Evolutionary conservation across 2,329 filamentous ascomycete species (phyloP).

Genomic region (Fusarium siculi): DNA sequence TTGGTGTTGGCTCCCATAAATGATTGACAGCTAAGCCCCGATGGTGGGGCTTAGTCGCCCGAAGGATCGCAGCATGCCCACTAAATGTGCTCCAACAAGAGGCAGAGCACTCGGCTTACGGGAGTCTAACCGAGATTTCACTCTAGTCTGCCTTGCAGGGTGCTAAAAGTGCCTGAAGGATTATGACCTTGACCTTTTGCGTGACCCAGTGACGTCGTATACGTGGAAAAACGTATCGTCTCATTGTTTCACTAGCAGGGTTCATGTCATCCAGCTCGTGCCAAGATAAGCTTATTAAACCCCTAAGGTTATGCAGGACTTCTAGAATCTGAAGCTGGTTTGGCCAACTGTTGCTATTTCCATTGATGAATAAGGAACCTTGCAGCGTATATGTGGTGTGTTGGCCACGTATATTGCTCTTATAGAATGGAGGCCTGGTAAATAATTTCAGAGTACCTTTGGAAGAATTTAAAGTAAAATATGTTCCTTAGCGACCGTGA

Average conservation of each 20-base stretch:
- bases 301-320: neutral
- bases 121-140: neutral
- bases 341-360: too few relatives aligned
- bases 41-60: neutral
- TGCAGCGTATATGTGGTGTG: neutral
- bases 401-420: neutral
- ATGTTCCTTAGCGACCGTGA: too few relatives aligned
- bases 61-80: neutral
- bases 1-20: neutral
- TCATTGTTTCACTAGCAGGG: neutral
- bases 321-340: neutral
- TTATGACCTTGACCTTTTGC: fast-evolving
- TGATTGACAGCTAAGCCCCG: neutral
- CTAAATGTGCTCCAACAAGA: neutral
- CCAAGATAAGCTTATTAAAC: neutral
- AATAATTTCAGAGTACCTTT: too few relatives aligned
- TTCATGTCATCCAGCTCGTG: neutral
- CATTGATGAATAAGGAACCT: neutral
- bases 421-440: too few relatives aligned
- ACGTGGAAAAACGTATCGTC: fast-evolving
- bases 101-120: neutral
- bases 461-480: neutral
- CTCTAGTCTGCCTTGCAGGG: neutral
- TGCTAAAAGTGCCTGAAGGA: neutral
- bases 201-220: neutral